These are phyloP conservation scores for Mariannaea sp. DNA, from an alignment of 2,329 filamentous ascomycete genomes.

Conservation along the genomic window DNA sequence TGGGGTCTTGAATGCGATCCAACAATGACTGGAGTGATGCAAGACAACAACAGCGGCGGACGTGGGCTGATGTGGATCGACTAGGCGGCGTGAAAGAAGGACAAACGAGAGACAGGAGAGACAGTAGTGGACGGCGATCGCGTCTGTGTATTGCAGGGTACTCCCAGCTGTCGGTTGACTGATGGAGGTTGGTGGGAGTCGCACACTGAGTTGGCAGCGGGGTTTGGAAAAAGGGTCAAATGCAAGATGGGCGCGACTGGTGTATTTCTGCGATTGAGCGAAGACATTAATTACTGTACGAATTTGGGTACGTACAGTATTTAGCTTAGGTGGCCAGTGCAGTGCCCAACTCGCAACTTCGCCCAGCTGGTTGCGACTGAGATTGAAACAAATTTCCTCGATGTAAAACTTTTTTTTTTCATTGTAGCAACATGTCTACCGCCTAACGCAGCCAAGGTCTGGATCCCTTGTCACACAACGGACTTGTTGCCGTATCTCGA, in stretches of 20 bases:
- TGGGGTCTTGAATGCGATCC: slow-evolving; percentile 25
- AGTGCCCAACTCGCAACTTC: slow-evolving; percentile 4
- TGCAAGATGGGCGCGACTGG: slow-evolving; percentile 9
- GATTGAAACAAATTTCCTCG: too few relatives aligned
- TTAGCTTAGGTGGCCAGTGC: slow-evolving; percentile 19
- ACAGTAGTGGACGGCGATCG: slow-evolving; percentile 34
- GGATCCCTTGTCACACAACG: too few relatives aligned
- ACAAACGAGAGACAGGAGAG: slow-evolving; percentile 33
- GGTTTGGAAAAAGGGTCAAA: slow-evolving; percentile 2
- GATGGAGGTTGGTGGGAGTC: slow-evolving; percentile 18
- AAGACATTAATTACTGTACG: too few relatives aligned
- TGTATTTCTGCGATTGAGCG: slow-evolving; percentile 10
- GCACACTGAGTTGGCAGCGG: slow-evolving; percentile 30
- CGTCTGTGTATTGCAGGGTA: slow-evolving; percentile 32
- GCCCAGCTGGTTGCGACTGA: too few relatives aligned
- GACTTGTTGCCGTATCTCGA: too few relatives aligned
- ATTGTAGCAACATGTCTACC: too few relatives aligned
- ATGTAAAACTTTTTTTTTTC: too few relatives aligned
- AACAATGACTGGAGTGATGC: slow-evolving; percentile 17
- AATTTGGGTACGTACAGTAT: not conserved
- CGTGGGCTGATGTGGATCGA: slow-evolving; percentile 39
- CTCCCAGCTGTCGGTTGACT: slow-evolving; percentile 21
- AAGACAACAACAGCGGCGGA: slow-evolving; percentile 20
- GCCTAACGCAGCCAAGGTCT: too few relatives aligned
- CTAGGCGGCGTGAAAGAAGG: slow-evolving; percentile 27